Evolutionary conservation across 345 rosid genomes (phyloP), one percentile per base, ranked within the genome.

Genomic region (Melaleuca quinquenervia): DNA sequence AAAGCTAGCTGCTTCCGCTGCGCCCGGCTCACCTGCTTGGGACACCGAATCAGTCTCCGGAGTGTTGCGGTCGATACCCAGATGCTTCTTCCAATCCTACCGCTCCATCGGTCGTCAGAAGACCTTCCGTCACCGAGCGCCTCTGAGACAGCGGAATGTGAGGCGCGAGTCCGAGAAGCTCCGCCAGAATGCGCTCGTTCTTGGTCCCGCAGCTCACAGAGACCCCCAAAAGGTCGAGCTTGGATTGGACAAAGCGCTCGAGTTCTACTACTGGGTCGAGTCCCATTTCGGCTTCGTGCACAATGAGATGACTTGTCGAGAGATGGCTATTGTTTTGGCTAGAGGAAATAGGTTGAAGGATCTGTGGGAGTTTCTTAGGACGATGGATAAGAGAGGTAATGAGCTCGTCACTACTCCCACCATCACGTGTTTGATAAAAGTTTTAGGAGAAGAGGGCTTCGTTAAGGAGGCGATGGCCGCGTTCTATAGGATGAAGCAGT

Each of bases 361-460:
- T 86, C 94, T 95, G 18, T 96, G 97, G 99, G 89, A 89, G 11
- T 96, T 96, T 88, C 96, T 95, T 24, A 89, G 89, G 85, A 90
- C 89, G 85, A 94, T 94, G 86, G 85, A 94, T 0, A 84, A 91
- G 56, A 86, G 92, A 82, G 92, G 85, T 5, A 86, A 84, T 2
- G 82, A 88, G 74, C 87, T 93, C n/a, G 92, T 95, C 6, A 90
- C 92, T 1, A 88, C 91, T 55, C 36, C 87, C 84, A 89, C 95
- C 11, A 50, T 95, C 75, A 96, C 98, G 84, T 93, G 98, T 93
- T 96, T 95, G 98, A 94, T 96, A 82, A 96, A 96, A 94, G 96
- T 94, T 85, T 93, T 95, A 87, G 98, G 94, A 86, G 97, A 96
- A 86, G 97, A 96, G 91, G 99, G 99, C 41, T 88, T 94, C 56